Conservation (phyloP, 1,284 basidiomycete species). For the Bondarzewia mesenterica region DNA sequence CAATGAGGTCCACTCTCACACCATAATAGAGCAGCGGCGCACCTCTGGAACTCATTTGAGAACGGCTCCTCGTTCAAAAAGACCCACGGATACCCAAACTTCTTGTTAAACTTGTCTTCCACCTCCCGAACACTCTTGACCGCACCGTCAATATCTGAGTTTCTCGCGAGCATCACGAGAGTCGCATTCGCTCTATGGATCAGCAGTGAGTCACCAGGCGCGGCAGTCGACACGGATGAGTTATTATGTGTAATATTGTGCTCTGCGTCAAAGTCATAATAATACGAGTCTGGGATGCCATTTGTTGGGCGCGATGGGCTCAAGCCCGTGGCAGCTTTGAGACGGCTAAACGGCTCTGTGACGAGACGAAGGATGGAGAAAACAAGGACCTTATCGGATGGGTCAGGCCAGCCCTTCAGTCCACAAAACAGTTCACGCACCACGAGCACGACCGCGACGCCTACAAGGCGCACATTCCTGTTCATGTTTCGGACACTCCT, state of each 20-base stretch:
- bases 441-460: neutral
- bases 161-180: conserved; percentile 49
- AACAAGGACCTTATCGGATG: neutral
- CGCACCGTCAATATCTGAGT: conserved; percentile 58
- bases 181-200: conserved; percentile 22
- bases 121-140: conserved; percentile 47
- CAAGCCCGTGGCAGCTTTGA: neutral
- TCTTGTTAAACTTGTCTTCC: conserved; percentile 61
- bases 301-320: neutral
- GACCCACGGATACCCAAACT: conserved; percentile 62
- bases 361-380: neutral
- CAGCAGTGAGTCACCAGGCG: neutral
- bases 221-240: neutral
- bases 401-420: neutral
- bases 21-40: neutral
- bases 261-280: neutral
- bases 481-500: too few species aligned
- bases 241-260: neutral
- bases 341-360: neutral
- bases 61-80: conserved; percentile 71
- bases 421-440: neutral
- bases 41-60: conserved; percentile 60
- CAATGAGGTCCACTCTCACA: neutral
- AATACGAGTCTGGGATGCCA: neutral
- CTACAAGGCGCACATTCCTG: neutral